phyloP scores from a whole-genome alignment of 768 basidiomycete species.

The Nidularia pulvinata region DNA sequence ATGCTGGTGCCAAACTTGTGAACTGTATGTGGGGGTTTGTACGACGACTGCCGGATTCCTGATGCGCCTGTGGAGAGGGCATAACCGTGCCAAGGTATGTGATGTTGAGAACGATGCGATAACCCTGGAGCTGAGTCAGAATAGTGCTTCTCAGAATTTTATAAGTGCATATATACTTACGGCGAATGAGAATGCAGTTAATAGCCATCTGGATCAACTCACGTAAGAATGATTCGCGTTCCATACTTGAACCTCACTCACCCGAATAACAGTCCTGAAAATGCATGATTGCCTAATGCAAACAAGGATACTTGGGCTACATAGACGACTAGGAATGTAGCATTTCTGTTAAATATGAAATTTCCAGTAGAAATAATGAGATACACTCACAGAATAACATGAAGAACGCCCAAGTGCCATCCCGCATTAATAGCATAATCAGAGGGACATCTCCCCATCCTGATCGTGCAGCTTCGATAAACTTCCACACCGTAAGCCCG shows the following conservation, averaged over 20 bases:
- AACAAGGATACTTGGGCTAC: slow-evolving; percentile 21
- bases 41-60: slow-evolving; percentile 4
- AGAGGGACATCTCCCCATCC: slow-evolving; percentile 42
- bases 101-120: slow-evolving; percentile 32
- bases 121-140: slow-evolving; percentile 17
- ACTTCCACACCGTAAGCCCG: slow-evolving; percentile 32
- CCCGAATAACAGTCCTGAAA: slow-evolving; percentile 26
- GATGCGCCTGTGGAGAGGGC: not conserved
- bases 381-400: slow-evolving; percentile 30
- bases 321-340: slow-evolving; percentile 15
- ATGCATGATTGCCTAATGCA: slow-evolving; percentile 17
- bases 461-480: slow-evolving; percentile 23
- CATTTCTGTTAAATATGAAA: not conserved
- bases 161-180: slow-evolving; percentile 11
- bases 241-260: slow-evolving; percentile 8
- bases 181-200: slow-evolving; percentile 29
- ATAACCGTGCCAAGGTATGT: slow-evolving; percentile 11
- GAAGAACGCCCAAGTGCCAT: slow-evolving; percentile 42
- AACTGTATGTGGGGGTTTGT: slow-evolving; percentile 27
- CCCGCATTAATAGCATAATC: slow-evolving; percentile 36
- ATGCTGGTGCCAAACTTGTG: slow-evolving; percentile 16
- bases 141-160: not conserved
- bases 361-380: not conserved
- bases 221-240: not conserved
- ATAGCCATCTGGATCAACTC: slow-evolving; percentile 22